Evolutionary conservation across 2,329 filamentous ascomycete species (phyloP).

Genomic region (Saccharata proteae): DNA sequence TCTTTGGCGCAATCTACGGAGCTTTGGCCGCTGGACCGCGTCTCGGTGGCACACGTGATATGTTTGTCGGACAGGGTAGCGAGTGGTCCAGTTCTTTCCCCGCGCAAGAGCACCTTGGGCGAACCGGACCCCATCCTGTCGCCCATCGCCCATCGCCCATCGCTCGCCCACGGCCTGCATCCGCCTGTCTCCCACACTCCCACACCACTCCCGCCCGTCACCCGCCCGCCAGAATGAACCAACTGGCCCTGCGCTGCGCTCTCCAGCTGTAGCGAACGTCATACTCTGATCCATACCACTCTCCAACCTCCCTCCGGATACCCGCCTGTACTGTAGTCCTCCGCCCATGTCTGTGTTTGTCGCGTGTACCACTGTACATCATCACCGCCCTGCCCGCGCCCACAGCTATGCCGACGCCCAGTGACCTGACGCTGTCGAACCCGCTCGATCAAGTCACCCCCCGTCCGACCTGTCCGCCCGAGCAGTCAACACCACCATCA

Average conservation of each 20-base stretch:
- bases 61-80: too few species aligned
- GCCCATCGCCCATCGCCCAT: slow-evolving; percentile 2
- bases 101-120: background rate
- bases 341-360: slow-evolving; percentile 5
- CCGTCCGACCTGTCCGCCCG: slow-evolving; percentile 40
- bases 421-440: slow-evolving; percentile 28
- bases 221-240: slow-evolving; percentile 5
- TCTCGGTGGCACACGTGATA: too few species aligned
- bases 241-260: slow-evolving; percentile 2
- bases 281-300: slow-evolving; percentile 3
- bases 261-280: slow-evolving; percentile 4
- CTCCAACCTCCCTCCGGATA: slow-evolving; percentile 1
- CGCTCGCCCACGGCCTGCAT: too few species aligned
- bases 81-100: background rate
- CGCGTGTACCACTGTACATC: too few species aligned
- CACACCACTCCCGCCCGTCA: too few species aligned
- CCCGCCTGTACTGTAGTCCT: slow-evolving; percentile 7
- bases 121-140: background rate
- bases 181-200: too few species aligned
- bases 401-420: slow-evolving; percentile 36
- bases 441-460: slow-evolving; percentile 30
- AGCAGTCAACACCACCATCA: slow-evolving; percentile 17
- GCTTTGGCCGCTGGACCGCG: too few species aligned
- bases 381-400: slow-evolving; percentile 8
- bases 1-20: too few species aligned